These are phyloP conservation scores for Mucor irregularis DNA, from an alignment of 371 early-diverging fungal genomes.

Conservation along the genomic window DNA sequence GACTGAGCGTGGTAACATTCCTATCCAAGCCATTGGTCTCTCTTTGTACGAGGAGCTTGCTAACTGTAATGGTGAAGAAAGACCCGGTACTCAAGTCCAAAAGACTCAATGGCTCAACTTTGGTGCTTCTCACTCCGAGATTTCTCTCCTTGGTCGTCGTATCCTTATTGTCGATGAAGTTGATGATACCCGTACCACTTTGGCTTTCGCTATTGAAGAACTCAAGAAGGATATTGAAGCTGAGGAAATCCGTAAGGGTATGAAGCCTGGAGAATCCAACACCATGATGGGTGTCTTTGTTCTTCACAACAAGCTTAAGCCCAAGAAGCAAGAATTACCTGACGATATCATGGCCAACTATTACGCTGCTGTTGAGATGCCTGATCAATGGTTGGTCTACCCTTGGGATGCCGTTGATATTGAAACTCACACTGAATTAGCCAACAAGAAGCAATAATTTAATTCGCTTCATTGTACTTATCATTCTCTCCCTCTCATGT, in stretches of 20 bases:
- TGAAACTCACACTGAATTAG: slow-evolving; percentile 62
- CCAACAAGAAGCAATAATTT: slow-evolving; percentile 31
- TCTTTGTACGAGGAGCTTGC: slow-evolving; percentile 74
- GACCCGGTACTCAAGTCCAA: slow-evolving; percentile 54
- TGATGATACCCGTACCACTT: slow-evolving; percentile 75
- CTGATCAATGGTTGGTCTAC: slow-evolving; percentile 77
- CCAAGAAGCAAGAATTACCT: slow-evolving; percentile 67
- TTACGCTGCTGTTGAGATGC: slow-evolving; percentile 72
- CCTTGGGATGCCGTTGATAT: slow-evolving; percentile 81
- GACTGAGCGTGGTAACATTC: slow-evolving; percentile 69
- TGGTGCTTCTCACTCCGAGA: slow-evolving; percentile 59
- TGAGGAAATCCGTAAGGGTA: slow-evolving; percentile 50
- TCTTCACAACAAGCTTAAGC: slow-evolving; percentile 76
- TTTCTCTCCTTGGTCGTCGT: slow-evolving; percentile 62
- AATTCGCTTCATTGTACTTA: neutral
- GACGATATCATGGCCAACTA: slow-evolving; percentile 63
- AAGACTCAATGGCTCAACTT: slow-evolving; percentile 85
- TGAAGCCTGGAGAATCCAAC: slow-evolving; percentile 56
- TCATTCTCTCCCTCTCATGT: neutral
- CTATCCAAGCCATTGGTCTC: slow-evolving; percentile 78
- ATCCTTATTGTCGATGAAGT: slow-evolving; percentile 82
- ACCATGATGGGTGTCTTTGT: slow-evolving; percentile 77
- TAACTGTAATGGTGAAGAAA: slow-evolving; percentile 26
- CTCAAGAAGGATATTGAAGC: slow-evolving; percentile 66
- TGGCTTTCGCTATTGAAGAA: slow-evolving; percentile 73